Percentiles rank a stretch among this genome's conserved stretches.
These are phyloP conservation scores for Podaxis rugospora DNA, from an alignment of 768 basidiomycete genomes.

Conservation along the genomic window DNA sequence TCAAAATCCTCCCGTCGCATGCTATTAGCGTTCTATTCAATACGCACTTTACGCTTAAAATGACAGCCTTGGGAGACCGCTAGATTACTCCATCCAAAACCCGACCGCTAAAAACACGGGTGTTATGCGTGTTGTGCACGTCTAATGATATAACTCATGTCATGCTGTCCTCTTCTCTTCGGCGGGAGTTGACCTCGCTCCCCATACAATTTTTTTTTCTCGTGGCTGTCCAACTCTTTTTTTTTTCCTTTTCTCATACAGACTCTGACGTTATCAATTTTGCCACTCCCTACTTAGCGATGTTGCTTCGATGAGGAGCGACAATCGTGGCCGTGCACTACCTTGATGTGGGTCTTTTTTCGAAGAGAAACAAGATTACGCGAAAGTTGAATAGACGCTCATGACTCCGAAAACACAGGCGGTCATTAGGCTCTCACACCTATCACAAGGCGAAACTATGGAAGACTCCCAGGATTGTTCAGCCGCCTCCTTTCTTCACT, in stretches of 20 bases:
- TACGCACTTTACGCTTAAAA: not conserved
- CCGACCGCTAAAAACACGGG: not conserved
- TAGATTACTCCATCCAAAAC: not conserved
- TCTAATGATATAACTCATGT: not conserved
- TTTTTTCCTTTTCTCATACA: not conserved
- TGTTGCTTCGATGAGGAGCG: not conserved
- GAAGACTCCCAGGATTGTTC: not conserved
- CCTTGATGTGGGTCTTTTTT: not conserved
- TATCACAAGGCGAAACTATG: not conserved
- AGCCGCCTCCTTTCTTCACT: not conserved
- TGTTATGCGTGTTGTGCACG: not conserved
- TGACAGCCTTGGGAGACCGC: conserved; percentile 1
- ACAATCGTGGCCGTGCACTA: not conserved
- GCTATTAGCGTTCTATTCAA: not conserved
- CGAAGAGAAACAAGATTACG: not conserved
- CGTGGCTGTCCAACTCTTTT: not conserved
- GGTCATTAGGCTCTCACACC: not conserved
- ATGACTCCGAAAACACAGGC: not conserved
- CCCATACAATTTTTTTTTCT: not conserved
- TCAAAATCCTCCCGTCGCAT: not conserved
- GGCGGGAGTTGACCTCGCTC: not conserved
- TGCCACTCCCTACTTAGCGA: not conserved
- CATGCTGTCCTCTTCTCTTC: not conserved
- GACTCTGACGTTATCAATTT: not conserved
- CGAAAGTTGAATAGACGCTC: not conserved